A percentile compares a stretch with the other conserved stretches of the same genome.
Evolutionary conservation across 352 stramenopile species (phyloP).

Genomic region (Phytophthora cryptogea): DNA sequence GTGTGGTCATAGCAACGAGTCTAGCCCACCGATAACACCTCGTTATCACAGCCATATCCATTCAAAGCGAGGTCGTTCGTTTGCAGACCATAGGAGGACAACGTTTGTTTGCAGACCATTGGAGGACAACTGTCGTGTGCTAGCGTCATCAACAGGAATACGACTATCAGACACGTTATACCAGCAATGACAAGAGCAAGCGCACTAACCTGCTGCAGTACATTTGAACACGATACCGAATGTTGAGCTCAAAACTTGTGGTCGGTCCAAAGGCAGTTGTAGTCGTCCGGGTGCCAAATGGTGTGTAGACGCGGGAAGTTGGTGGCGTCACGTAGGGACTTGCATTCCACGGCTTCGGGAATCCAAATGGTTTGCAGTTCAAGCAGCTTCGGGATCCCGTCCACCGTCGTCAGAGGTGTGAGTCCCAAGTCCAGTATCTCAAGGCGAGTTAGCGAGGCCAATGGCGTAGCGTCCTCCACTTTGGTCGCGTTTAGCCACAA

Average conservation of each 20-base stretch:
- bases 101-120: not conserved
- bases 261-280: constrained; percentile 70
- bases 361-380: constrained; percentile 56
- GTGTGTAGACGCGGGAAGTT: constrained; percentile 50
- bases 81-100: no score
- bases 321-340: constrained; percentile 39
- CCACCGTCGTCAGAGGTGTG: constrained; percentile 47
- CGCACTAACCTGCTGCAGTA: not conserved
- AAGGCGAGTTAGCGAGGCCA: constrained; percentile 40
- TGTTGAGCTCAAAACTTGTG: constrained; percentile 42
- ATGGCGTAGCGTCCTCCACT: constrained; percentile 40
- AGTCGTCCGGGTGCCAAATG: constrained; percentile 68
- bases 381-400: constrained; percentile 37
- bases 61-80: no score
- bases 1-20: not conserved
- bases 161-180: not conserved
- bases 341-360: constrained; percentile 46
- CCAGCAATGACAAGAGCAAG: not conserved
- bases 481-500: constrained; percentile 60
- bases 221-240: constrained; percentile 4
- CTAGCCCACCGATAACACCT: no score
- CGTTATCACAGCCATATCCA: no score
- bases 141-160: not conserved
- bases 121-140: no score
- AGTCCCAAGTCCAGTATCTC: constrained; percentile 56